These are phyloP conservation scores for Zea mays DNA, from an alignment of 176 grass and related monocot genomes.

Conservation along the genomic window Zm-B73-REFERENCE-NAM-5.0 NC_050104.1:86029001-86029500, in stretches of 20 bases:
- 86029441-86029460: background rate
- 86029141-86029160: conserved; percentile 49
- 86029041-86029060: conserved; percentile 53
- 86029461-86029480: background rate
- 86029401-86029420: conserved; percentile 19
- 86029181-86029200: conserved; percentile 71
- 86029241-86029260: conserved; percentile 12
- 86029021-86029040: conserved; percentile 55
- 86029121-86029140: conserved; percentile 51
- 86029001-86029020: conserved; percentile 71
- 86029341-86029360: background rate
- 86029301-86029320: background rate
- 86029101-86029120: conserved; percentile 70
- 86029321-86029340: background rate
- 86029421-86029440: conserved; percentile 5
- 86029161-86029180: conserved; percentile 59
- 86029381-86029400: conserved; percentile 5
- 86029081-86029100: conserved; percentile 68
- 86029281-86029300: conserved; percentile 30
- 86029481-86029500: background rate
- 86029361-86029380: background rate
- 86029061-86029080: conserved; percentile 56
- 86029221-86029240: conserved; percentile 44
- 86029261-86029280: background rate
- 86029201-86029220: conserved; percentile 74